Base-by-base conservation (phyloP, 176 grass and related monocot species). In the Lolium multiflorum region DNA sequence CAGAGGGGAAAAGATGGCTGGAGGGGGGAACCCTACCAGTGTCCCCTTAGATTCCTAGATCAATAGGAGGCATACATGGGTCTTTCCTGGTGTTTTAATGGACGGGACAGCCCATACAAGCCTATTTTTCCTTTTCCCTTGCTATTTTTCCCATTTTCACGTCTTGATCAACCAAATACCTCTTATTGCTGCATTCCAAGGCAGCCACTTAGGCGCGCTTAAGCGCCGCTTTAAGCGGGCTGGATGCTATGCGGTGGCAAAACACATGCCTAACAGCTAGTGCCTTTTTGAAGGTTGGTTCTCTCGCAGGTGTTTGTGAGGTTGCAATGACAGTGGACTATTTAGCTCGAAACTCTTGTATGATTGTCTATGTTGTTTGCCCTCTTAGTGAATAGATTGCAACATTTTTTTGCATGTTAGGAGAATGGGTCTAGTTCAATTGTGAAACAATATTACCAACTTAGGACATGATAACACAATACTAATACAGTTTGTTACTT, bases 401-500 rank as follows among this genome's bases (percentile, higher is more conserved):
- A 25, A 74, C 44, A 74, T 43, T 3, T 26, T 24, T 74, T 49
- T 49, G 71, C 21, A 25, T 12, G 3, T 25, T 74, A 47, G 43
- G 22, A 48, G 28, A 73, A 63, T n/a, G 62, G 25, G 15, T 56
- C 37, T 69, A 79, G 21, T 86, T 86, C 2, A 21, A 44, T 46
- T 76, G 44, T 59, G 24, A 28, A 44, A 58, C 41, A 85, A 54
- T 18, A 86, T 71, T 80, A 71, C 25, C 21, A 18, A 28, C 70
- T 72, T 73, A 80, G 43, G 24, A 71, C 43, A 62, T 48, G 50
- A 47, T 16, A n/a, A 62, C 22, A 38, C 11, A 3, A 72, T 12
- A 47, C 17, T 48, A 35, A 37, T 17, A 38, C 21, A 71, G 57
- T 61, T 17, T 76, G 35, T 44, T 64, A 8, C 8, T 25, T 67